Evolutionary conservation across 2,329 filamentous ascomycete species (phyloP).

Genomic region (Raffaelea arxii): DNA sequence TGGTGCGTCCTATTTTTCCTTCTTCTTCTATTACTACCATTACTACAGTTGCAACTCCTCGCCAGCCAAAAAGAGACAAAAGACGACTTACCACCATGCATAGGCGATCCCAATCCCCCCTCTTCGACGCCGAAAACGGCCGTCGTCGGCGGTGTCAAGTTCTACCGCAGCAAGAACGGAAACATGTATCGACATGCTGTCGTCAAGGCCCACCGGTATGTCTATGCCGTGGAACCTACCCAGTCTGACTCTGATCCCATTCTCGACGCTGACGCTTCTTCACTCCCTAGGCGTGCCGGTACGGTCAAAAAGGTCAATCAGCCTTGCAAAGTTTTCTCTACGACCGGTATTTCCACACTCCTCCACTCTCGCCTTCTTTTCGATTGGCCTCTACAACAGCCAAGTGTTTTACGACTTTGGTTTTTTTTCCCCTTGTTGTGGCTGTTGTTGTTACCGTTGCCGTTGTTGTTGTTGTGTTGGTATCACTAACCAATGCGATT

Average conservation of each 20-base stretch:
- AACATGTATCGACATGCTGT: conserved; percentile 74
- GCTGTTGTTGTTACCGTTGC: neutral
- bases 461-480: conserved; percentile 2
- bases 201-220: conserved; percentile 67
- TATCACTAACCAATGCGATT: conserved; percentile 30
- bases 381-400: conserved; percentile 5
- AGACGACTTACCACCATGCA: conserved; percentile 25
- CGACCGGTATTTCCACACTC: conserved; percentile 50
- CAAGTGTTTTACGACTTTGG: conserved; percentile 2
- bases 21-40: neutral
- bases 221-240: conserved; percentile 19
- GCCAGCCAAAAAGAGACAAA: too few species aligned
- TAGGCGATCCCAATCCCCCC: conserved; percentile 51
- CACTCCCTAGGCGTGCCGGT: conserved; percentile 36
- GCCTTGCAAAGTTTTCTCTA: conserved; percentile 63
- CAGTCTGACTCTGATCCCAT: conserved; percentile 9
- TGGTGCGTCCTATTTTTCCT: conserved; percentile 42
- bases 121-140: conserved; percentile 66
- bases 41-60: too few species aligned
- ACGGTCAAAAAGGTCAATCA: conserved; percentile 59
- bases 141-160: conserved; percentile 66
- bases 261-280: conserved; percentile 26
- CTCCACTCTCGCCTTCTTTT: conserved; percentile 13
- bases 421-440: neutral
- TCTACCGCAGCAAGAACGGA: conserved; percentile 77